These are phyloP conservation scores for Cutaneotrichosporon cyanovorans DNA, from an alignment of 1,284 basidiomycete species.

Conservation along the genomic window DNA sequence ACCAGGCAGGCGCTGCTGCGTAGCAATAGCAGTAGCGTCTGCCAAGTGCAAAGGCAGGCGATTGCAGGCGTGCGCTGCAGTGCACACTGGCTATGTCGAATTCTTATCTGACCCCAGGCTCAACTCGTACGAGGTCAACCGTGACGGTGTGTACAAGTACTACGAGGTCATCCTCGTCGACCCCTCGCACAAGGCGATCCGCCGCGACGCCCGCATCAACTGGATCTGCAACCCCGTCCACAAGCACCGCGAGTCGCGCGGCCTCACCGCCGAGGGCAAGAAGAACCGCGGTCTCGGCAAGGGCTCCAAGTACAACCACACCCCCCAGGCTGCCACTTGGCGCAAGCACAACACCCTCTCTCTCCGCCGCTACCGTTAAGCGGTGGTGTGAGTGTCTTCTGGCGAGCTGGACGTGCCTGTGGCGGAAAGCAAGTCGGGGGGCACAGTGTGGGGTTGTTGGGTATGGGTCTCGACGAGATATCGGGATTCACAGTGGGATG, in stretches of 20 bases:
- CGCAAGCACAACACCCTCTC: conserved; percentile 97
- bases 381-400: conserved; percentile 5
- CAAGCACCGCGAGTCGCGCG: conserved; percentile 96
- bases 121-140: conserved; percentile 99
- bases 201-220: conserved; percentile 93
- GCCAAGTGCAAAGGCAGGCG: too few species aligned
- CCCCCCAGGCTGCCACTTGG: conserved; percentile 84
- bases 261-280: conserved; percentile 94
- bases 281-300: conserved; percentile 79
- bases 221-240: conserved; percentile 93
- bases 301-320: conserved; percentile 91
- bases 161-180: conserved; percentile 99
- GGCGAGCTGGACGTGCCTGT: conserved; percentile 7
- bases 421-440: conserved; percentile 1
- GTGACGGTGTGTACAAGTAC: conserved; percentile 99
- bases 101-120: conserved; percentile 42
- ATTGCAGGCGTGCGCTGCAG: too few species aligned
- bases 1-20: too few species aligned
- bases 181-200: conserved; percentile 58
- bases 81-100: too few species aligned
- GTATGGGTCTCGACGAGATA: too few species aligned
- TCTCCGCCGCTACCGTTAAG: conserved; percentile 93
- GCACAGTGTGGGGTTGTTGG: neutral
- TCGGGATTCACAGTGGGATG: conserved; percentile 5
- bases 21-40: too few species aligned